Conservation (phyloP, 306 rosid species). For the Chamaecrista fasciculata region DNA sequence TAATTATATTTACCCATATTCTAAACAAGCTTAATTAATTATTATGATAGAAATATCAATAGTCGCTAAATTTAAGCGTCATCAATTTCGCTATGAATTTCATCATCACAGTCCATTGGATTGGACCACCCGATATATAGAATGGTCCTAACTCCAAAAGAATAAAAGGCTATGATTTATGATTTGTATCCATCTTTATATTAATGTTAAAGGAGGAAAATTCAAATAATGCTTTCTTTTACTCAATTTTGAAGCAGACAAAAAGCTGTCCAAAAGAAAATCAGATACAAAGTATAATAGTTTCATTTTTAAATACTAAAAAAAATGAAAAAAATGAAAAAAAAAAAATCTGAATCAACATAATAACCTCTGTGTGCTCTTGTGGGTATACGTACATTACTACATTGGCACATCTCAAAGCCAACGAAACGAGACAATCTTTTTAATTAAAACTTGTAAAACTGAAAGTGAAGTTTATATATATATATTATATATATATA, state of each 20-base stretch:
- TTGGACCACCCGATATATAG: slow-evolving; percentile 30
- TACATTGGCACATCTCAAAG: background rate
- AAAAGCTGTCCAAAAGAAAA: background rate
- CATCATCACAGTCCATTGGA: slow-evolving; percentile 15
- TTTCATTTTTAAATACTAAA: too few species aligned
- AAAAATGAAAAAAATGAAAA: too few species aligned
- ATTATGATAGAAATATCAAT: too few species aligned
- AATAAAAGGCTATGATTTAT: background rate
- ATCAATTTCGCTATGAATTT: too few species aligned
- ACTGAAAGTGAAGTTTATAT: background rate
- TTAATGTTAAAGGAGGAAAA: background rate
- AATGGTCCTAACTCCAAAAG: slow-evolving; percentile 29
- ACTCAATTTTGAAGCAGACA: background rate
- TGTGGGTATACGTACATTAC: too few species aligned
- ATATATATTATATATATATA: too few species aligned
- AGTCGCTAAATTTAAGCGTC: background rate
- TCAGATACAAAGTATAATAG: too few species aligned
- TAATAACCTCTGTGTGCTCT: background rate
- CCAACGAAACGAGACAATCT: background rate
- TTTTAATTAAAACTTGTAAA: background rate
- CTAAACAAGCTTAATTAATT: too few species aligned
- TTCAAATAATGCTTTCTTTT: background rate
- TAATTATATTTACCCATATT: background rate
- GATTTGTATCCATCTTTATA: background rate
- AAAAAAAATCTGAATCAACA: too few species aligned